phyloP scores from a whole-genome alignment of 1,284 basidiomycete genomes.

The Bjerkandera adusta region DNA sequence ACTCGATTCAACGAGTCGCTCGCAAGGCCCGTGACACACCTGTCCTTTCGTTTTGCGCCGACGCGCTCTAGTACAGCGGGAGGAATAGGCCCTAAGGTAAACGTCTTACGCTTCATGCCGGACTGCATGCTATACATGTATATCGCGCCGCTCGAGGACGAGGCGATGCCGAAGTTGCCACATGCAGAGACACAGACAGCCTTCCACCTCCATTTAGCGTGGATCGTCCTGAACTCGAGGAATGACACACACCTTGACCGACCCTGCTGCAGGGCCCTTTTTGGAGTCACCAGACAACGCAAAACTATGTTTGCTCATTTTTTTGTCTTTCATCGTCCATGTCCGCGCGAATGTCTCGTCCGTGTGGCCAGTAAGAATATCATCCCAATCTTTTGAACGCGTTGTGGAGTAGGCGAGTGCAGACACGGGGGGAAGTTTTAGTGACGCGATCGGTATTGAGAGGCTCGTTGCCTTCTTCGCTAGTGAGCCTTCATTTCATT shows the following conservation, averaged over 20 bases:
- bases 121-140: slow-evolving; percentile 97
- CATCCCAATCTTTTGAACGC: slow-evolving; percentile 96
- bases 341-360: slow-evolving; percentile 81
- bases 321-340: slow-evolving; percentile 86
- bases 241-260: slow-evolving; percentile 54
- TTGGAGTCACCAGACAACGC: slow-evolving; percentile 51
- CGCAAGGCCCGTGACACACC: slow-evolving; percentile 79
- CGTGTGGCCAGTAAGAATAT: slow-evolving; percentile 87
- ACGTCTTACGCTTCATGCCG: slow-evolving; percentile 82
- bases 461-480: slow-evolving; percentile 81
- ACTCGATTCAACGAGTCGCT: slow-evolving; percentile 85
- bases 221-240: not conserved
- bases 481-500: slow-evolving; percentile 60
- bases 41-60: slow-evolving; percentile 43
- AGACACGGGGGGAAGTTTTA: slow-evolving; percentile 82
- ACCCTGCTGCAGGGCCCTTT: slow-evolving; percentile 41
- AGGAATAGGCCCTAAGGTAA: slow-evolving; percentile 64
- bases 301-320: slow-evolving; percentile 73
- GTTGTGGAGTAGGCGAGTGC: slow-evolving; percentile 79
- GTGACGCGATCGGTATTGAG: slow-evolving; percentile 74
- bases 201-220: slow-evolving; percentile 34
- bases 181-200: slow-evolving; percentile 92
- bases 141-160: slow-evolving; percentile 78
- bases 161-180: slow-evolving; percentile 92
- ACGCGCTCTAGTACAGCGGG: slow-evolving; percentile 41